Percentiles rank a stretch among this genome's conserved stretches.
Conservation (phyloP, 345 rosid genomes). For the Heritiera littoralis region DNA sequence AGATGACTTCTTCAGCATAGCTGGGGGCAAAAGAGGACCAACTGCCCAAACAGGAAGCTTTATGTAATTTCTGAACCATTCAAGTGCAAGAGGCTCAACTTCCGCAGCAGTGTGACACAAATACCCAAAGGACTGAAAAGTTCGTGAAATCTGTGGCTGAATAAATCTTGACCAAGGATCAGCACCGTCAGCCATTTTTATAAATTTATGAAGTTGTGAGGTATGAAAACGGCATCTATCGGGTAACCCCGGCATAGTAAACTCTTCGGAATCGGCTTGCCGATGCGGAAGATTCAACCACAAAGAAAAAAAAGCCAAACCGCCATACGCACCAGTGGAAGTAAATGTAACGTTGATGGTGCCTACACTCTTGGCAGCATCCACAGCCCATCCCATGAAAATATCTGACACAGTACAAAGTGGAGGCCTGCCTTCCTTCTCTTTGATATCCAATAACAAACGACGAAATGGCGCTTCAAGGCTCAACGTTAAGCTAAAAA, state of each 20-base stretch:
- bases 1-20: constrained; percentile 6
- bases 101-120: constrained; percentile 42
- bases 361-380: constrained; percentile 34
- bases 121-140: constrained; percentile 38
- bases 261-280: constrained; percentile 28
- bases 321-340: constrained; percentile 43
- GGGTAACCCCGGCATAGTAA: constrained; percentile 43
- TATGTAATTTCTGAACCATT: constrained; percentile 29
- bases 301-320: constrained; percentile 34
- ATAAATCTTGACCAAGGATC: constrained; percentile 45
- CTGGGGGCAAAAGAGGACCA: constrained; percentile 45
- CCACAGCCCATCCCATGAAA: constrained; percentile 46
- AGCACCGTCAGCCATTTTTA: constrained; percentile 34
- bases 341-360: constrained; percentile 29
- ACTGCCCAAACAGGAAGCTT: constrained; percentile 45
- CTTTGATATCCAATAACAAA: constrained; percentile 26
- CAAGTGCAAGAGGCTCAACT: constrained; percentile 35
- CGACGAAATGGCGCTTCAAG: constrained; percentile 30
- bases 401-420: constrained; percentile 40
- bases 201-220: constrained; percentile 32
- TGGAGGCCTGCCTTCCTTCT: constrained; percentile 35
- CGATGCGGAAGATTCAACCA: constrained; percentile 53
- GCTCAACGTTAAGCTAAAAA: constrained; percentile 19
- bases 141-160: constrained; percentile 30
- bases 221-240: constrained; percentile 37